Conservation (phyloP, 192 early-diverging fungal genomes). For the Mortierella alpina region DNA sequence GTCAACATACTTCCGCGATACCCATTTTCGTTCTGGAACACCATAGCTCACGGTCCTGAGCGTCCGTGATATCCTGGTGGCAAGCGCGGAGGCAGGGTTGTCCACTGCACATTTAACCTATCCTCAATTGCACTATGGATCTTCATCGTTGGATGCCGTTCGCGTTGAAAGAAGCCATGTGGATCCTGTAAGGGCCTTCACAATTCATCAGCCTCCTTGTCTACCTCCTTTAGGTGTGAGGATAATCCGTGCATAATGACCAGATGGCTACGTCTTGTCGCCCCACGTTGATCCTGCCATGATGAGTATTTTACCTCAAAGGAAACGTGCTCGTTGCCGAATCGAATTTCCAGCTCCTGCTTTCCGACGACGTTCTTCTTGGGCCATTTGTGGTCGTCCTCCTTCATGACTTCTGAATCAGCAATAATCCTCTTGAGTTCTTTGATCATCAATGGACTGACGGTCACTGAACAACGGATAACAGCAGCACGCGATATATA, state of each 20-base stretch:
- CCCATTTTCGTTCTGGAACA: too few species aligned
- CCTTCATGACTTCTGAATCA: constrained; percentile 94
- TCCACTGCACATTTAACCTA: too few species aligned
- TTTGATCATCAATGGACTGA: constrained; percentile 81
- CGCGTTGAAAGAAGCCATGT: too few species aligned
- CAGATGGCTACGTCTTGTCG: not conserved
- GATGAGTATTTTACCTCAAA: constrained; percentile 72
- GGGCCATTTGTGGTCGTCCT: constrained; percentile 95
- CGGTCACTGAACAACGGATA: constrained; percentile 65
- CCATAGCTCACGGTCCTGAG: too few species aligned
- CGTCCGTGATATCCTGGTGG: too few species aligned
- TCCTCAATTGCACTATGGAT: too few species aligned
- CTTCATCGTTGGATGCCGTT: too few species aligned
- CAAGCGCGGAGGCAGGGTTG: too few species aligned
- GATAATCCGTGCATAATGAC: not conserved
- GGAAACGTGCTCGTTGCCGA: constrained; percentile 92
- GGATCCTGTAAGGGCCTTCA: too few species aligned
- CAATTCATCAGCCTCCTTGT: too few species aligned
- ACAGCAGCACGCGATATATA: not conserved
- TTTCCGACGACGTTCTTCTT: constrained; percentile 88
- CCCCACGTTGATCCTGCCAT: not conserved
- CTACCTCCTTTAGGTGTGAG: not conserved
- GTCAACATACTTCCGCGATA: not conserved
- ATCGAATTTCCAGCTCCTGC: constrained; percentile 94
- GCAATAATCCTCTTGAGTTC: constrained; percentile 91